Evolutionary conservation across 2,329 filamentous ascomycete genomes (phyloP).

Genomic region (Diaporthe caulivora): DNA sequence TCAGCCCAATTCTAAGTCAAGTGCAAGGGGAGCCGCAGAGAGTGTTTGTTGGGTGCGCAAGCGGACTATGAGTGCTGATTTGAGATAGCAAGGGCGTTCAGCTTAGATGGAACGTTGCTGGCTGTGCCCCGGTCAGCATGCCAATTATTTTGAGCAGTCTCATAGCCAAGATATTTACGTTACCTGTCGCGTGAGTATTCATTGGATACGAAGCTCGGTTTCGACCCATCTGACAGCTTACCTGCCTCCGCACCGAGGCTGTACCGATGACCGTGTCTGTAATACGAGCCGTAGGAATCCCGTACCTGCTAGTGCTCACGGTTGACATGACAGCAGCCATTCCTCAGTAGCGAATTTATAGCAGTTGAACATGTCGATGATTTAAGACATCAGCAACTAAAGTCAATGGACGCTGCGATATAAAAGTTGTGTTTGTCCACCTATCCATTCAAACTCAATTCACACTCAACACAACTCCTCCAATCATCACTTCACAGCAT

Average conservation of each 20-base stretch:
- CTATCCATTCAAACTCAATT: not conserved
- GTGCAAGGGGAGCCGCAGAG: not conserved
- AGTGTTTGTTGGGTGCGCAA: not conserved
- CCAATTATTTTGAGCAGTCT: not conserved
- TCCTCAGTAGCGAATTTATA: not conserved
- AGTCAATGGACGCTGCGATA: not conserved
- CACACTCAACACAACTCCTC: not conserved
- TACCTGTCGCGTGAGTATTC: not conserved
- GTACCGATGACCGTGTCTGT: not conserved
- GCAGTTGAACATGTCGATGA: not conserved
- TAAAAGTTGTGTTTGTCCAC: not conserved
- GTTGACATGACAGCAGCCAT: not conserved
- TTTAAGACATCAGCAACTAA: too few relatives aligned
- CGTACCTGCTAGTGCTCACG: conserved; percentile 13
- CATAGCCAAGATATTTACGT: not conserved
- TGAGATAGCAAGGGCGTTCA: too few relatives aligned
- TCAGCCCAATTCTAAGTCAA: not conserved
- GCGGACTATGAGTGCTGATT: too few relatives aligned
- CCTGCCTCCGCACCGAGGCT: not conserved
- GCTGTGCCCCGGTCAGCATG: not conserved
- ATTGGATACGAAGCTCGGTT: too few relatives aligned
- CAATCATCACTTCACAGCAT: not conserved
- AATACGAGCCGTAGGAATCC: conserved; percentile 5
- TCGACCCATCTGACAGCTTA: not conserved
- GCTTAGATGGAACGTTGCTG: conserved; percentile 7